Evolutionary conservation across 257 asterid species (phyloP).

Genomic region (Eustoma russellianum): DNA sequence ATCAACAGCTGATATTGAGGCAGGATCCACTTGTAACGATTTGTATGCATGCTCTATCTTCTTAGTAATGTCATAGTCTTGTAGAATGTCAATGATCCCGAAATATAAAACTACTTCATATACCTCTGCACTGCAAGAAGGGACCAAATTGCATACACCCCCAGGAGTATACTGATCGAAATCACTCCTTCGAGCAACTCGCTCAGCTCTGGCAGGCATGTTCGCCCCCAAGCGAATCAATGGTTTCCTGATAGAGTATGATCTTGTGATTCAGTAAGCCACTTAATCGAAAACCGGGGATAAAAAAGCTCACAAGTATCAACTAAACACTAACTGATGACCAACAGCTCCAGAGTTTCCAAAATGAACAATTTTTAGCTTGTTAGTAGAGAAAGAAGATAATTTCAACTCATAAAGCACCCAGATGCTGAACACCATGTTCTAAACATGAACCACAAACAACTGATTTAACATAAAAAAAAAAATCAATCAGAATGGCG

Average conservation of each 20-base stretch:
- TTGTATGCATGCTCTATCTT: constrained; percentile 94
- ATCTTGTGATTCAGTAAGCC: background rate
- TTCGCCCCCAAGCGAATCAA: constrained; percentile 78
- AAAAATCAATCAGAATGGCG: too few species aligned
- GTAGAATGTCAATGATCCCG: constrained; percentile 87
- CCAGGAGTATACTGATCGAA: constrained; percentile 57
- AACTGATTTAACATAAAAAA: constrained; percentile 8
- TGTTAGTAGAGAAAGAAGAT: background rate
- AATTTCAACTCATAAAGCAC: too few species aligned
- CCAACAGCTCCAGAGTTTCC: background rate
- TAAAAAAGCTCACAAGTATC: too few species aligned
- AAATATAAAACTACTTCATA: constrained; percentile 80
- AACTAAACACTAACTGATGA: too few species aligned
- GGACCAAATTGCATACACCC: constrained; percentile 32
- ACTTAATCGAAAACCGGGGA: background rate
- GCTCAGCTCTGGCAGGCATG: constrained; percentile 96
- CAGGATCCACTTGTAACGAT: constrained; percentile 74
- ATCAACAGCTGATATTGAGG: constrained; percentile 91
- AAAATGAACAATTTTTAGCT: background rate
- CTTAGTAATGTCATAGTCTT: constrained; percentile 91
- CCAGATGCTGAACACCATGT: constrained; percentile 5
- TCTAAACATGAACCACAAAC: constrained; percentile 31
- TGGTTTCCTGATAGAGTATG: constrained; percentile 54
- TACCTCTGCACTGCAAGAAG: constrained; percentile 43
- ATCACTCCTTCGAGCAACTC: constrained; percentile 67